Conservation (phyloP, 306 rosid species). For the Chamaecrista fasciculata region DNA sequence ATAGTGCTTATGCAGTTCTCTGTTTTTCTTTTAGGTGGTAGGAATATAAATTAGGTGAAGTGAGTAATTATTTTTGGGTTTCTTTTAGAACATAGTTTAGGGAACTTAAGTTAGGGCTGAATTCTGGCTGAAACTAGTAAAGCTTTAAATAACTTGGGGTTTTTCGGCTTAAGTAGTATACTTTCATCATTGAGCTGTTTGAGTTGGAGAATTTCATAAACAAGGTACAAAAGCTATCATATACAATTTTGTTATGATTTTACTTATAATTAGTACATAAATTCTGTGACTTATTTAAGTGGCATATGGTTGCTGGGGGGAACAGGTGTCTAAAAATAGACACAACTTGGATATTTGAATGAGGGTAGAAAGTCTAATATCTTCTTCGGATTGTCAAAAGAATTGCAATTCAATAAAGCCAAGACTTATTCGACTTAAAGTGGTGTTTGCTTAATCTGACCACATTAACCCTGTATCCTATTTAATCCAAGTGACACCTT, state of each 20-base stretch:
- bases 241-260: background rate
- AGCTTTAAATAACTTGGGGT: background rate
- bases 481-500: background rate
- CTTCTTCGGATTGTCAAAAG: background rate
- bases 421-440: background rate
- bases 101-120: background rate
- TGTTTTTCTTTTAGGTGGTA: background rate
- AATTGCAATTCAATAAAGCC: background rate
- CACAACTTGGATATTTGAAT: background rate
- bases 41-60: background rate
- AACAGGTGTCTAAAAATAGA: background rate
- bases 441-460: background rate
- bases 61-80: too few relatives aligned
- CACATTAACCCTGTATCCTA: background rate
- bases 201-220: background rate
- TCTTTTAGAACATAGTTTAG: background rate
- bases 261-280: background rate
- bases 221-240: background rate
- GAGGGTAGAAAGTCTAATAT: background rate
- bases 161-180: background rate
- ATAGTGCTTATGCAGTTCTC: background rate
- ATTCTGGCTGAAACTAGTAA: background rate
- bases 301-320: background rate
- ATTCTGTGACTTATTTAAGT: background rate
- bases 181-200: background rate